A percentile compares a stretch with the other conserved stretches of the same genome.
Conservation (phyloP, 1,284 basidiomycete genomes). For the Tilletia walkeri region DNA sequence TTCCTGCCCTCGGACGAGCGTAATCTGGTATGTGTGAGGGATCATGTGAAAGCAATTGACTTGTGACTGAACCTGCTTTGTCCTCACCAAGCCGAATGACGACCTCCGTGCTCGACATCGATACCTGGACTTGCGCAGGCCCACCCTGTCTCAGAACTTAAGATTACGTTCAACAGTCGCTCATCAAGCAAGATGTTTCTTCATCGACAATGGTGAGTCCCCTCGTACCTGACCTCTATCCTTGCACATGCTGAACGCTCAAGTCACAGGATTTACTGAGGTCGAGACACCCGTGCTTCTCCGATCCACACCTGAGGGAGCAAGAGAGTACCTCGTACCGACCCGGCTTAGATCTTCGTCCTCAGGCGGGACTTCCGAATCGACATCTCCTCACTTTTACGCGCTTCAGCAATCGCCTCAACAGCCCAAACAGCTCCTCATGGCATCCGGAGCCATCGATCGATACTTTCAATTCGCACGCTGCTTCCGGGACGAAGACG, state of each 20-base stretch:
- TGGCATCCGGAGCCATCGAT: constrained; percentile 84
- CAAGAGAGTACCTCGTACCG: constrained; percentile 89
- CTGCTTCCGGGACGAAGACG: constrained; percentile 93
- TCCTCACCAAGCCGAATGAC: constrained; percentile 66
- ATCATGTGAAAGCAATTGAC: constrained; percentile 72
- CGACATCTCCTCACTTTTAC: constrained; percentile 69
- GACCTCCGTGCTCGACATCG: constrained; percentile 79
- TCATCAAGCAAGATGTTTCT: constrained; percentile 72
- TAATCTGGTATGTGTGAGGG: constrained; percentile 69
- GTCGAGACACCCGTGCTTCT: constrained; percentile 92
- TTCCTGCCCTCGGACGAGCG: constrained; percentile 37
- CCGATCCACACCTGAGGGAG: constrained; percentile 88
- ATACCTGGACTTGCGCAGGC: constrained; percentile 80
- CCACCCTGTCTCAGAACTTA: constrained; percentile 72
- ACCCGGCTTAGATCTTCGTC: constrained; percentile 61
- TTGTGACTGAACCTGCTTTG: neutral
- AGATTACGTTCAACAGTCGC: constrained; percentile 76
- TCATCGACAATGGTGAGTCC: constrained; percentile 66
- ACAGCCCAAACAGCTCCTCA: constrained; percentile 89
- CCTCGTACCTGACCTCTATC: neutral
- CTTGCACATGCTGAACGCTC: neutral
- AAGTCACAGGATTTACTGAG: constrained; percentile 77
- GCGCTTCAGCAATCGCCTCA: constrained; percentile 91
- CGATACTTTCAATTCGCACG: constrained; percentile 88
- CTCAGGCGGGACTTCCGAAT: constrained; percentile 21